A percentile compares a stretch with the other conserved stretches of the same genome.
Conservation (phyloP, 768 basidiomycete species). For the Rhizopogon vinicolor region DNA sequence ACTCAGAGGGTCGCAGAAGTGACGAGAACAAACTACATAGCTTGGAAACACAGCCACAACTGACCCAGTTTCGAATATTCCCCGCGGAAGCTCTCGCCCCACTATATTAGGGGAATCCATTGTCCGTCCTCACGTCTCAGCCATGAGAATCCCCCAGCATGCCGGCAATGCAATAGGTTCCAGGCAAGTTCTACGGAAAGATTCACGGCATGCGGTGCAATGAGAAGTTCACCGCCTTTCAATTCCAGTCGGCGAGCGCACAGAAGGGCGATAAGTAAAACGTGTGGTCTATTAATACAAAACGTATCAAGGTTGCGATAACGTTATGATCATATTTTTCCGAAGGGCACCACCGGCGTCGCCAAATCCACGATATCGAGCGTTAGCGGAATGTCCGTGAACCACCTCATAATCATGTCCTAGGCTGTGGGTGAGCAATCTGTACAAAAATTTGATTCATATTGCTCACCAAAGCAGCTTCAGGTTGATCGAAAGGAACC, state of each 20-base stretch:
- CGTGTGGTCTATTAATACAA: background rate
- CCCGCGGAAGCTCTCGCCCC: no score
- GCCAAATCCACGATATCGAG: background rate
- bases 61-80: no score
- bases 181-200: no score
- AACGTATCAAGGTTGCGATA: background rate
- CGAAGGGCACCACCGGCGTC: background rate
- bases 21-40: no score
- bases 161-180: no score
- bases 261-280: no score
- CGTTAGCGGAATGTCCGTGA: slow-evolving; percentile 45
- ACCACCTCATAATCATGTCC: slow-evolving; percentile 62
- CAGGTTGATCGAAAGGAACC: slow-evolving; percentile 89
- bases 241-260: no score
- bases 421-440: slow-evolving; percentile 15
- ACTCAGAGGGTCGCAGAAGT: no score
- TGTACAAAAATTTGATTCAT: background rate
- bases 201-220: background rate
- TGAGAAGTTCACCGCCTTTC: background rate
- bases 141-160: no score
- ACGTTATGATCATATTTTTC: background rate
- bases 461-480: slow-evolving; percentile 66
- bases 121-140: no score
- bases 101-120: no score
- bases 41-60: no score